Percentiles rank a stretch among this genome's conserved stretches.
These are phyloP conservation scores for Penicillium corylophilum DNA, from an alignment of 2,329 filamentous ascomycete genomes.

Conservation along the genomic window DNA sequence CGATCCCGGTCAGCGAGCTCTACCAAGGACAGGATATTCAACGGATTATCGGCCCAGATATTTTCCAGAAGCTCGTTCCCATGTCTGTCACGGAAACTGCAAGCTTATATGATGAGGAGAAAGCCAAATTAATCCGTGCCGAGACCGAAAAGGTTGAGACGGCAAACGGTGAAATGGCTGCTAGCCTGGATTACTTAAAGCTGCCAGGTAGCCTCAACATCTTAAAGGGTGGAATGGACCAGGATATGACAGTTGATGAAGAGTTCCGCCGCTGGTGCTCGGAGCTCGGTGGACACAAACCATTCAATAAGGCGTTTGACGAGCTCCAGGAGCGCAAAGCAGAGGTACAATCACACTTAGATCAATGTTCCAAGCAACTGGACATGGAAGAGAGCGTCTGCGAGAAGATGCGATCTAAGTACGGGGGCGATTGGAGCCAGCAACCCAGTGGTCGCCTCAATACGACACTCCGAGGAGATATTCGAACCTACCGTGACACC, in stretches of 20 bases:
- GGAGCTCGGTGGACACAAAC: constrained; percentile 81
- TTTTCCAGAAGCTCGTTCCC: constrained; percentile 95
- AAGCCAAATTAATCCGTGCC: constrained; percentile 89
- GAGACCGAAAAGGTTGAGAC: constrained; percentile 92
- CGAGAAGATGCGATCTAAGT: constrained; percentile 99
- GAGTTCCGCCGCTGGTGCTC: constrained; percentile 94
- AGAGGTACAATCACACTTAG: constrained; percentile 68
- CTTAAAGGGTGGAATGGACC: constrained; percentile 87
- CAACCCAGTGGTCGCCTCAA: constrained; percentile 91
- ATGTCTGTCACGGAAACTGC: constrained; percentile 95
- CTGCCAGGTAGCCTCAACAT: constrained; percentile 86
- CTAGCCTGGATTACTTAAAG: constrained; percentile 89
- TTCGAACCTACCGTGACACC: constrained; percentile 82
- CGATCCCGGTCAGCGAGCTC: constrained; percentile 92
- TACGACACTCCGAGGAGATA: constrained; percentile 79
- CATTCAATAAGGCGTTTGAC: constrained; percentile 76
- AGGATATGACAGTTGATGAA: constrained; percentile 81
- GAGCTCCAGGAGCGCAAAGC: constrained; percentile 74
- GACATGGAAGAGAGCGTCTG: constrained; percentile 98
- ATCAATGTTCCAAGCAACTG: constrained; percentile 79
- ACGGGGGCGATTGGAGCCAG: constrained; percentile 93
- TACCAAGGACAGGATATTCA: constrained; percentile 98
- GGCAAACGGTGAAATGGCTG: constrained; percentile 93
- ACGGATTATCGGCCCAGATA: constrained; percentile 91
- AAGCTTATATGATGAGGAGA: constrained; percentile 96